Base-by-base conservation (phyloP, 345 rosid species). In the Mallotus nudiflorus region DNA sequence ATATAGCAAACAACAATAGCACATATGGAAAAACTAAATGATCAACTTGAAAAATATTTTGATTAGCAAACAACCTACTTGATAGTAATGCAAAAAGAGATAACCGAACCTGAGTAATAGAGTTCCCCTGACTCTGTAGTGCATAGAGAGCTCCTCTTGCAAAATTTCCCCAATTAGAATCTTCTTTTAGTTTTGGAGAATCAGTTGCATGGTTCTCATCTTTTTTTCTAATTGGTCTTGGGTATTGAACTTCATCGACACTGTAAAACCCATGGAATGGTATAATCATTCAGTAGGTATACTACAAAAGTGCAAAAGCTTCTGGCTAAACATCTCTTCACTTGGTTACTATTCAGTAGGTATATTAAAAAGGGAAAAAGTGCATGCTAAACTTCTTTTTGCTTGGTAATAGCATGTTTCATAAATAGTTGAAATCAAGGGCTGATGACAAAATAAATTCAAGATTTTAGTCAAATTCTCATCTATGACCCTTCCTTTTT, bases 111-210 rank as follows among this genome's bases (percentile, higher is more conserved):
- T 85, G 87, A 57, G 82, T 67, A 66, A 94, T 79, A 80, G 67
- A 48, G 78, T 83, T 75, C 59, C 90, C 90, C 69, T 81, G 82
- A 57, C 72, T 85, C 82, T 85, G 90, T 56, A 94, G 78, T 6
- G 97, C 96, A 86, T 83, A 89, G 62, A 85, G 70, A 0, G 97
- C 98, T 74, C 97, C 97, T 80, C 92, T 87, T 16, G 95, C 96
- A 80, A 91, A 94, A 80, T 82, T 78, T 61, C 97, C 98, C 98
- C 98, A 93, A 31, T 70, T 40, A 73, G 82, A 71, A 58, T 83
- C 83, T 73, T 86, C 90, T 71, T 70, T 62, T 20, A 66, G 49
- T 59, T 75, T 65, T 14, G 73, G 71, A 61, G 81, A 63, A 72
- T 73, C 55, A 77, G 72, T 82, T 66, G 69, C 72, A 58, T 72